Evolutionary conservation across 768 basidiomycete species (phyloP), one percentile per base, ranked within the genome.

Genomic region (Pluteus cervinus): DNA sequence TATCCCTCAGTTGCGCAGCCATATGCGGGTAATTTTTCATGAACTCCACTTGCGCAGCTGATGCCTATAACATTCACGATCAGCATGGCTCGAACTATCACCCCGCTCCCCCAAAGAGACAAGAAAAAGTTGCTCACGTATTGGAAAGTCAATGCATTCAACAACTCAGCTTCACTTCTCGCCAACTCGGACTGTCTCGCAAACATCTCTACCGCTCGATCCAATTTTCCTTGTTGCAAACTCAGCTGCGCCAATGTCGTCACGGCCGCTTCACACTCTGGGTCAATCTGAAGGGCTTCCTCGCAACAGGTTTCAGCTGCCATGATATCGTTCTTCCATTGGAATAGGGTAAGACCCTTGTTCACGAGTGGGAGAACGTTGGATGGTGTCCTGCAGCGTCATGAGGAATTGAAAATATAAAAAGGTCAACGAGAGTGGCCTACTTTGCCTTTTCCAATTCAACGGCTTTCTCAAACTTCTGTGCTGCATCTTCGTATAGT

Each of bases 321-420:
- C 5, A 66, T 69, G 40, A 89, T 72, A 54, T 98, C 90, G 54
- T 94, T 86, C 58, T 89, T 87, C 86, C 86, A 91, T 63, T 98
- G 96, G 74, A 82, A 98, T 33, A 97, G 53, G 0, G 91, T 86
- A 15, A 98, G 81, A n/a, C 93, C 92, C 56, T 94, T 96, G 79
- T 99, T 99, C 37, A 98, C 92, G 29, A 94, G 67, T 0, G 94
- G 86, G 3, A 98, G 73, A 16, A 96, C 94, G 57, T 98, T 99
- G 36, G 82, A 53, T 52, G 76, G 52, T 41, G 66, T 45, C 39
- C 61, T 65, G 43, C 8, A 35, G 20, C 14, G 34, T 5, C 7
- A 20, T 31, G 8, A 33, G 34, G 10, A 43, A 33, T n/a, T 6
- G 22, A 23, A 24, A 41, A 22, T 49, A 35, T 29, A 31, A 30